Conservation (phyloP, 305 asterid genomes). For the Plantago lanceolata region DNA sequence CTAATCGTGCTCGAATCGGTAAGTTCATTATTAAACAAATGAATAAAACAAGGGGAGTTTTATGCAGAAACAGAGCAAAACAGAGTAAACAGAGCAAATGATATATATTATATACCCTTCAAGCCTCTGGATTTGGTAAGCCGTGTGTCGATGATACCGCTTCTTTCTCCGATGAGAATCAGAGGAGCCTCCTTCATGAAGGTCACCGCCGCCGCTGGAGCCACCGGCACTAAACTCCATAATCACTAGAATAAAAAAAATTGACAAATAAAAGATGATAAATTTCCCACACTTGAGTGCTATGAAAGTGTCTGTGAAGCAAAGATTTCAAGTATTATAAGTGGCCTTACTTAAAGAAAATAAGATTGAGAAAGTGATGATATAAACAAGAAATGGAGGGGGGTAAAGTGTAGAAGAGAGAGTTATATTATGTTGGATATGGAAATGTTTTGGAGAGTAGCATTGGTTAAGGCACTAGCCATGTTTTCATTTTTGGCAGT, state of each 20-base stretch:
- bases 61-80: background rate
- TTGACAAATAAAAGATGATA: background rate
- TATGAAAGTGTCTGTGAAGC: slow-evolving; percentile 20
- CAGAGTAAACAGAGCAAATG: background rate
- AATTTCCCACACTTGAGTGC: background rate
- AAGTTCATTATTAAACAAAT: background rate
- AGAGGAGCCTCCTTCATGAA: slow-evolving; percentile 21
- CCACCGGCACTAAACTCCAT: slow-evolving; percentile 57
- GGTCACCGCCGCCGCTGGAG: slow-evolving; percentile 32
- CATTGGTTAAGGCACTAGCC: slow-evolving; percentile 51
- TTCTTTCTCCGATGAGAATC: slow-evolving; percentile 60
- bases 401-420: slow-evolving; percentile 12
- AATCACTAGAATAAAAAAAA: background rate
- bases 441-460: slow-evolving; percentile 27
- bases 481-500: slow-evolving; percentile 46
- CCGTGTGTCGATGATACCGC: slow-evolving; percentile 89
- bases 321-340: slow-evolving; percentile 41
- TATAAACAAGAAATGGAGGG: background rate
- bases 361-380: background rate
- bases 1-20: too few relatives aligned
- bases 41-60: background rate
- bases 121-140: slow-evolving; percentile 82
- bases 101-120: slow-evolving; percentile 52
- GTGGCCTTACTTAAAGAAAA: slow-evolving; percentile 23
- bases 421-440: slow-evolving; percentile 24